Evolutionary conservation across 306 rosid species (phyloP).

Genomic region (Styphnolobium japonicum): DNA sequence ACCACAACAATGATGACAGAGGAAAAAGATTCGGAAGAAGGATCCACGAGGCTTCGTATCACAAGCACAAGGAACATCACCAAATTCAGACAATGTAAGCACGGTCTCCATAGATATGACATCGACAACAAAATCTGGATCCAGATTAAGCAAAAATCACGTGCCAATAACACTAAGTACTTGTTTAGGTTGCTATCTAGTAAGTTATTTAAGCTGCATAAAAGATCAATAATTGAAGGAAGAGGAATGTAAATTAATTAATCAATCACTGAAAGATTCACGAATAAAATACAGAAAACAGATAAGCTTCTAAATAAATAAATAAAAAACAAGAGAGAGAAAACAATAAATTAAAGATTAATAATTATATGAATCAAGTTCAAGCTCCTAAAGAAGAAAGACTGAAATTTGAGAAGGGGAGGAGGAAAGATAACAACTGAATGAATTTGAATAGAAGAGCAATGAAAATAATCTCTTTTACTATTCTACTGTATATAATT

Average conservation of each 20-base stretch:
- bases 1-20: background rate
- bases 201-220: background rate
- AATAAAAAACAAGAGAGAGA: too few relatives aligned
- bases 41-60: background rate
- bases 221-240: background rate
- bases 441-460: too few relatives aligned
- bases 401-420: too few relatives aligned
- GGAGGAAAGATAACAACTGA: too few relatives aligned
- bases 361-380: too few relatives aligned
- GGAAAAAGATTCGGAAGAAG: background rate
- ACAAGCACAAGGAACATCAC: background rate
- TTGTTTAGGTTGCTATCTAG: background rate
- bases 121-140: background rate
- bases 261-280: background rate
- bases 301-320: too few relatives aligned
- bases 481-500: too few relatives aligned
- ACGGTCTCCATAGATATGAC: background rate
- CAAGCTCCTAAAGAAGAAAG: too few relatives aligned
- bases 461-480: too few relatives aligned
- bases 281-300: too few relatives aligned
- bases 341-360: too few relatives aligned
- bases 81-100: background rate
- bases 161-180: background rate
- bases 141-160: background rate
- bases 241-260: too few relatives aligned